These are phyloP conservation scores for Ustilago curta DNA, from an alignment of 1,284 basidiomycete species.

Conservation along the genomic window DNA sequence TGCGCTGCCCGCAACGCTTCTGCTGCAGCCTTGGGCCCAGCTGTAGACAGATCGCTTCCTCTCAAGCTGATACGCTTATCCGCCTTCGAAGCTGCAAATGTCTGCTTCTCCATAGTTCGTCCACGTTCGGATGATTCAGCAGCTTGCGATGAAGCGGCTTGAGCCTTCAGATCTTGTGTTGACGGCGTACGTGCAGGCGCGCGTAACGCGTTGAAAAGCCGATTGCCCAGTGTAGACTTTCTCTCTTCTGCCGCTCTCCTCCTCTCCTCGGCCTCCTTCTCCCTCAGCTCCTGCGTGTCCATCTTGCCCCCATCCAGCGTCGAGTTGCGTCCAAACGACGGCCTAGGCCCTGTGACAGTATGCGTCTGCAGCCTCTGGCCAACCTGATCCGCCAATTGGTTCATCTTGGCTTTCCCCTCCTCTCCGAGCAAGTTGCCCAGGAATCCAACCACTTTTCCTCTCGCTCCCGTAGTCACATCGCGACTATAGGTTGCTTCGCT, in stretches of 20 bases:
- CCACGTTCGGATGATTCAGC: conserved; percentile 20
- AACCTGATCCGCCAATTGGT: conserved; percentile 65
- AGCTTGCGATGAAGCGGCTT: conserved; percentile 6
- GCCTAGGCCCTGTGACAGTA: conserved; percentile 64
- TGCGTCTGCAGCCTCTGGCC: conserved; percentile 65
- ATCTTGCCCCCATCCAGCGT: conserved; percentile 53
- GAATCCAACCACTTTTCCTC: conserved; percentile 65
- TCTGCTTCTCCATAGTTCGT: conserved; percentile 35
- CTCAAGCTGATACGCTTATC: conserved; percentile 46
- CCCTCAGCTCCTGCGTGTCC: conserved; percentile 51
- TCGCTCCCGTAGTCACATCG: conserved; percentile 63
- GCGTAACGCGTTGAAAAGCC: conserved; percentile 50
- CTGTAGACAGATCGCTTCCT: conserved; percentile 51
- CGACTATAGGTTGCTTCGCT: conserved; percentile 63
- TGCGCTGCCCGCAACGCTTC: conserved; percentile 58
- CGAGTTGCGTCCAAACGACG: conserved; percentile 59
- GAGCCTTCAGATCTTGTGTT: conserved; percentile 29
- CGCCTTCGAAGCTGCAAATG: conserved; percentile 10
- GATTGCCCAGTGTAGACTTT: conserved; percentile 48
- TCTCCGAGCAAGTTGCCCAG: conserved; percentile 67
- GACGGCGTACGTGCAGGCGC: conserved; percentile 33
- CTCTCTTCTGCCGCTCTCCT: conserved; percentile 34
- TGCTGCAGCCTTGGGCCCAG: conserved; percentile 57
- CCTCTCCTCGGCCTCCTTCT: conserved; percentile 50
- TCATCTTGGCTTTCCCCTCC: conserved; percentile 67